Percentiles rank a stretch among this genome's conserved stretches.
phyloP scores from a whole-genome alignment of 2,329 filamentous ascomycete species.

The Cercospora janseana region DNA sequence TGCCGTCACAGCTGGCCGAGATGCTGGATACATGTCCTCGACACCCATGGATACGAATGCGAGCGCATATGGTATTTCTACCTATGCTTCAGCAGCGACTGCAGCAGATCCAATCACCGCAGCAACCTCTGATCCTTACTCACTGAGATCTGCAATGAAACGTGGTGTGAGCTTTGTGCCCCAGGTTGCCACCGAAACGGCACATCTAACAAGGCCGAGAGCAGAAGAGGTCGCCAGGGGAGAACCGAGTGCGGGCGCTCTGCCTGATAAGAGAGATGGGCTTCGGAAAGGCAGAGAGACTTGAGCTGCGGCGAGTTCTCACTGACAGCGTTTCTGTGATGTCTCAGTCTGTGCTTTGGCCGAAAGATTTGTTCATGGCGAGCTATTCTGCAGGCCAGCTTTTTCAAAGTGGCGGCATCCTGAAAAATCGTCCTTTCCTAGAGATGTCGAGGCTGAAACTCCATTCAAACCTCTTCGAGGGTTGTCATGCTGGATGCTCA shows the following conservation, averaged over 20 bases:
- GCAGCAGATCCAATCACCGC: not conserved
- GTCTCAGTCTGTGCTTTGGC: no score
- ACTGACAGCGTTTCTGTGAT: no score
- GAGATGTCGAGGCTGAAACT: no score
- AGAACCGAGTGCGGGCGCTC: constrained; percentile 20
- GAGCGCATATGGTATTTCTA: not conserved
- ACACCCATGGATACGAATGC: not conserved
- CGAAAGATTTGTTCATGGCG: no score
- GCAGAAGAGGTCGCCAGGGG: constrained; percentile 21
- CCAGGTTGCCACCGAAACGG: constrained; percentile 4
- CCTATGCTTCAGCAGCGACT: not conserved
- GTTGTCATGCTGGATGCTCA: no score
- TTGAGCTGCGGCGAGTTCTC: no score
- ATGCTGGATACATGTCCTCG: not conserved
- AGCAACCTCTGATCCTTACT: not conserved
- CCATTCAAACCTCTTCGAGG: no score
- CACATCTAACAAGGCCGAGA: constrained; percentile 18
- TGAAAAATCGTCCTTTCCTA: no score
- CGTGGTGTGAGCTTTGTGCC: constrained; percentile 16
- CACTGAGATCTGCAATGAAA: constrained; percentile 2
- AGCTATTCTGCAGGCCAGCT: no score
- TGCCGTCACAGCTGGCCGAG: not conserved
- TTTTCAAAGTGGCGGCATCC: no score
- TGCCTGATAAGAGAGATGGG: constrained; percentile 11
- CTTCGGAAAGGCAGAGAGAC: not conserved